A percentile compares a stretch with the other conserved stretches of the same genome.
These are phyloP conservation scores for Neonectria neomacrospora DNA, from an alignment of 2,329 filamentous ascomycete genomes.

Conservation along the genomic window DNA sequence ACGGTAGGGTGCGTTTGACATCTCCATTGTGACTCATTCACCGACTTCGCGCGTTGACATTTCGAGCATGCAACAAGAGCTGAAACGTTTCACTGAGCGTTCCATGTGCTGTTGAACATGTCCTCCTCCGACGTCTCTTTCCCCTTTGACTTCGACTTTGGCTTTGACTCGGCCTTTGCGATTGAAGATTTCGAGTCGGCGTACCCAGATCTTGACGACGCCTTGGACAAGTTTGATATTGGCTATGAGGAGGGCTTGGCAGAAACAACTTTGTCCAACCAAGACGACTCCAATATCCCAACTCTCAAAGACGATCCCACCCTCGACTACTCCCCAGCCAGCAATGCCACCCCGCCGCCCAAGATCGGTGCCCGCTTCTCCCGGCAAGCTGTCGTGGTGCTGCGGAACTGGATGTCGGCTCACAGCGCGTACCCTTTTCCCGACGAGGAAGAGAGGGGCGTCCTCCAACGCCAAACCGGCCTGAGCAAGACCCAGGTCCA, in stretches of 20 bases:
- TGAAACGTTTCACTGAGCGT: background rate
- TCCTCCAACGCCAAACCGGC: slow-evolving; percentile 75
- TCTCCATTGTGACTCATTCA: background rate
- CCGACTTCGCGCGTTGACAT: too few species aligned
- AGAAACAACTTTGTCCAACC: too few species aligned
- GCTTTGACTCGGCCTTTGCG: background rate
- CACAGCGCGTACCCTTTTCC: slow-evolving; percentile 77
- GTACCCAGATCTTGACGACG: background rate
- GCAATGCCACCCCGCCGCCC: slow-evolving; percentile 22
- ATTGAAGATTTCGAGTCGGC: background rate
- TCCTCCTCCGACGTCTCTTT: background rate
- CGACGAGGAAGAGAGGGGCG: slow-evolving; percentile 81
- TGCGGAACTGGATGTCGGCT: slow-evolving; percentile 35
- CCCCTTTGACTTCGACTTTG: background rate
- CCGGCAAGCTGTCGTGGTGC: slow-evolving; percentile 26
- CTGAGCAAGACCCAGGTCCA: slow-evolving; percentile 81
- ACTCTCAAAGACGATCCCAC: background rate
- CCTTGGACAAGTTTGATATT: background rate
- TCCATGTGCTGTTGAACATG: background rate
- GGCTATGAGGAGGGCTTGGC: too few species aligned
- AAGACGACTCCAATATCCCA: background rate
- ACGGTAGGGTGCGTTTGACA: background rate
- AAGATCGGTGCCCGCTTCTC: slow-evolving; percentile 42
- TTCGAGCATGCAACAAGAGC: too few species aligned
- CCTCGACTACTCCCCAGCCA: background rate